phyloP scores from a whole-genome alignment of 2,329 filamentous ascomycete genomes.

The Gaeumannomyces tritici region DNA sequence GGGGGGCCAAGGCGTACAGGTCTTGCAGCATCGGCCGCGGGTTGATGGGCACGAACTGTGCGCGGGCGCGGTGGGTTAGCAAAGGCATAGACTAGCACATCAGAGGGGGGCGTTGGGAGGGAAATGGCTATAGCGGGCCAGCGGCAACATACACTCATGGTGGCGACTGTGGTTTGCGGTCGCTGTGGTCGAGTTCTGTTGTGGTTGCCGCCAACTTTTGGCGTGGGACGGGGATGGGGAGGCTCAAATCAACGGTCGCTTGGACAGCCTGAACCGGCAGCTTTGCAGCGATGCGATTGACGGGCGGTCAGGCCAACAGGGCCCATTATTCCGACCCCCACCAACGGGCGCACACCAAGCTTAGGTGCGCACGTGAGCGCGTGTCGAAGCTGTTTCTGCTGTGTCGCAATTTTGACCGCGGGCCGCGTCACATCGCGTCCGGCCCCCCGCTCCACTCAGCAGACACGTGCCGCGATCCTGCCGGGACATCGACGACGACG shows the following conservation, averaged over 20 bases:
- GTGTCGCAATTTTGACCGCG: background rate
- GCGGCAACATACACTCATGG: background rate
- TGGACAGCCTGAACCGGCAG: background rate
- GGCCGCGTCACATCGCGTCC: background rate
- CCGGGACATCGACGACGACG: background rate
- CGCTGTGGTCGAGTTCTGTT: background rate
- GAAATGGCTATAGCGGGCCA: background rate
- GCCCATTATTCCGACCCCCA: background rate
- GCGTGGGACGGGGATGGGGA: background rate
- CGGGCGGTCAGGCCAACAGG: background rate
- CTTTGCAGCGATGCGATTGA: too few species aligned
- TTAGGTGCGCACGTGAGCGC: background rate
- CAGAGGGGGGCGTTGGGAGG: too few species aligned
- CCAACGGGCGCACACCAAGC: background rate
- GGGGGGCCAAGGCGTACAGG: constrained; percentile 46
- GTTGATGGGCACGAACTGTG: constrained; percentile 77
- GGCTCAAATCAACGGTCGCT: background rate
- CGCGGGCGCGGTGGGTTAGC: background rate
- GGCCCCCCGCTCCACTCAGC: constrained; percentile 1
- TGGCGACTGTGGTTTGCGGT: background rate
- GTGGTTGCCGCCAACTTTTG: background rate
- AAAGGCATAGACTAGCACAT: background rate
- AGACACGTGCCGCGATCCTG: background rate
- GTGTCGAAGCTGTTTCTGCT: background rate
- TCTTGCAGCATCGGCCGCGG: constrained; percentile 93